Percentiles rank a stretch among this genome's conserved stretches.
Conservation (phyloP, 306 rosid genomes). For the Glycine latifolia region DNA sequence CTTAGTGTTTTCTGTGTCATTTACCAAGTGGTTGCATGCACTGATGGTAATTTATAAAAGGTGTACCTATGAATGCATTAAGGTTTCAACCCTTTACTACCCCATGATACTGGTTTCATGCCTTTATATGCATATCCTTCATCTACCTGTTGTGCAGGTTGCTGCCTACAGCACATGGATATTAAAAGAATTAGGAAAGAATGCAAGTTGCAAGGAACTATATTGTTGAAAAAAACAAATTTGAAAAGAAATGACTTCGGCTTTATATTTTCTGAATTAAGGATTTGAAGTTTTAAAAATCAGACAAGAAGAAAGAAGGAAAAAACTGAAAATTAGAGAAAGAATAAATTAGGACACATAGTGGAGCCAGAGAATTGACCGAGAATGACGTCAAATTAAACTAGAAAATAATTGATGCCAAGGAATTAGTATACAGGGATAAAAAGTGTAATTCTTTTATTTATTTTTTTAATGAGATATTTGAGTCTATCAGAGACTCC, state of each 20-base stretch:
- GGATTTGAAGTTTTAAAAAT: slow-evolving; percentile 5
- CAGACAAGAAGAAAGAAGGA: not conserved
- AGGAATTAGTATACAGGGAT: not conserved
- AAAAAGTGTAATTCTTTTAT: not conserved
- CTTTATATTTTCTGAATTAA: slow-evolving; percentile 30
- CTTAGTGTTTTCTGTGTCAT: not conserved
- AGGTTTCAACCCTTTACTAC: not conserved
- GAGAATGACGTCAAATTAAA: slow-evolving; percentile 26
- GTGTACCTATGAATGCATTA: not conserved
- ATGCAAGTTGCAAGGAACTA: not conserved
- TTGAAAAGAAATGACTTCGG: slow-evolving; percentile 13
- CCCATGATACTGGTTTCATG: slow-evolving; percentile 5
- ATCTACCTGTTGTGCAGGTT: not conserved
- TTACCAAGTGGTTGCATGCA: slow-evolving; percentile 16
- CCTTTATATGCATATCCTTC: slow-evolving; percentile 11
- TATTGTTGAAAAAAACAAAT: not conserved
- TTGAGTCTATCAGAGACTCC: too few relatives aligned
- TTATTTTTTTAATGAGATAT: too few relatives aligned
- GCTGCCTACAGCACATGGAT: not conserved
- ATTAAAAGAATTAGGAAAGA: slow-evolving; percentile 8
- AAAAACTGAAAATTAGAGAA: not conserved
- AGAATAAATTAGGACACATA: not conserved
- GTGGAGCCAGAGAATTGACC: not conserved
- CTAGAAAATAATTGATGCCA: slow-evolving; percentile 18
- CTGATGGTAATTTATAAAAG: not conserved